Evolutionary conservation across 2,329 filamentous ascomycete genomes (phyloP), one percentile per base, ranked within the genome.

Genomic region (Pseudofabraea citricarpa): DNA sequence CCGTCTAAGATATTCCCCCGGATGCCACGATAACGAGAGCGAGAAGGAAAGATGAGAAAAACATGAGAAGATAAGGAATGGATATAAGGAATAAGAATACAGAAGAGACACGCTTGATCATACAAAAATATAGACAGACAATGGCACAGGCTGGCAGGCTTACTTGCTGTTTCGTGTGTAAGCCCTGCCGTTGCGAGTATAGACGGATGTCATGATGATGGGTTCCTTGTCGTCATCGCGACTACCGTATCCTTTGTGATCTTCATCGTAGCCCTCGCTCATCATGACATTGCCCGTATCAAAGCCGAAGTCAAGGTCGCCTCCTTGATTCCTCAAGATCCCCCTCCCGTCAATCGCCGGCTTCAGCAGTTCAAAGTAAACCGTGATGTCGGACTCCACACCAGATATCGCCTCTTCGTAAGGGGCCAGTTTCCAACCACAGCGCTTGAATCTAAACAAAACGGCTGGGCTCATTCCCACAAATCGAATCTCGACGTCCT

Each of bases 391-490:
- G 15, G 19, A 8, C 3, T 20, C 21, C 5, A 37, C 19, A n/a
- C 35, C 35, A 13, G 19, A 21, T 20, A 37, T 13, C 5, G 35
- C 35, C 10, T 20, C 21, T 5, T 37, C 35, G 21, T 15, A 37
- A 36, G 27, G 37, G 2, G 23, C 27, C n/a, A 54, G 22, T 8
- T 43, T 36, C 52, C 52, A 54, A 15, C 33, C 39, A 9, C 13
- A 33, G 27, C 45, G 32, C 22, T 44, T 12, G 26, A 47, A 44
- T 21, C 45, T 22, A 13, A 23, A 41, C 6, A 18, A 18, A 2
- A 47, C 45, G 21, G 29, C 37, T 6, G 27, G 24, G 6, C 35
- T 31, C 19, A 47, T 22, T 18, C 41, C 45, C 6, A 44, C 45
- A 16, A 47, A 44, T 15, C 45, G 41, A n/a, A 47, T 22, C 23